Conservation (phyloP, 495 filamentous ascomycete genomes). For the Penicillium bovifimosum region DNA sequence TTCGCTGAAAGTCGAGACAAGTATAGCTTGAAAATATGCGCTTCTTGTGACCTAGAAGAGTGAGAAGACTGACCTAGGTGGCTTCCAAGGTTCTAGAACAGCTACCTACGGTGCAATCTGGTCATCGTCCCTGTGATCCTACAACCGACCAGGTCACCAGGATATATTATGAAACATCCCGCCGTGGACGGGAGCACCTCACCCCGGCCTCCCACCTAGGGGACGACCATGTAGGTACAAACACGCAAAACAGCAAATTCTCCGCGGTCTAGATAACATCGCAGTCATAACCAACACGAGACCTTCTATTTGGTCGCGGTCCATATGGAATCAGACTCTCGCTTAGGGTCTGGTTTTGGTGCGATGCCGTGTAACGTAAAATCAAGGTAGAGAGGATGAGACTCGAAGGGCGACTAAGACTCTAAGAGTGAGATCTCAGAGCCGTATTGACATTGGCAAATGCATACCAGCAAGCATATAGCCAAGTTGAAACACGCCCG, state of each 20-base stretch:
- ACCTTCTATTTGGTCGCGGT: slow-evolving; percentile 1
- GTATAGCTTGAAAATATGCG: not conserved
- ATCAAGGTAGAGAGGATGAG: not conserved
- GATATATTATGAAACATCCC: slow-evolving; percentile 5
- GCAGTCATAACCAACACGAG: not conserved
- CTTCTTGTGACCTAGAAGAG: no score
- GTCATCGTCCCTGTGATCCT: not conserved
- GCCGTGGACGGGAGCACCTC: no score
- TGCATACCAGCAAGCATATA: not conserved
- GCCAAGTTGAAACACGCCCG: not conserved
- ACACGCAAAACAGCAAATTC: not conserved
- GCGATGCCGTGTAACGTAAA: slow-evolving; percentile 3
- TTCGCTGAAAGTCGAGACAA: not conserved
- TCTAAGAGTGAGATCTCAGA: no score
- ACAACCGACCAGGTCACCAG: not conserved
- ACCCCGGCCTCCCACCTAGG: not conserved
- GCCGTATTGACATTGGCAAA: no score
- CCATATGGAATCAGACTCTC: not conserved
- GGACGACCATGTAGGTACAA: not conserved
- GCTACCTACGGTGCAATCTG: not conserved
- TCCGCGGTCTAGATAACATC: not conserved
- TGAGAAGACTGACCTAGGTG: not conserved
- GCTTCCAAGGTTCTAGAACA: slow-evolving; percentile 1
- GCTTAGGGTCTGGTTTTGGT: slow-evolving; percentile 3
- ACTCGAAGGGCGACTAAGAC: not conserved